Percentiles rank a stretch among this genome's conserved stretches.
Evolutionary conservation across 345 rosid genomes (phyloP).

Genomic region (Brassica juncea): DNA sequence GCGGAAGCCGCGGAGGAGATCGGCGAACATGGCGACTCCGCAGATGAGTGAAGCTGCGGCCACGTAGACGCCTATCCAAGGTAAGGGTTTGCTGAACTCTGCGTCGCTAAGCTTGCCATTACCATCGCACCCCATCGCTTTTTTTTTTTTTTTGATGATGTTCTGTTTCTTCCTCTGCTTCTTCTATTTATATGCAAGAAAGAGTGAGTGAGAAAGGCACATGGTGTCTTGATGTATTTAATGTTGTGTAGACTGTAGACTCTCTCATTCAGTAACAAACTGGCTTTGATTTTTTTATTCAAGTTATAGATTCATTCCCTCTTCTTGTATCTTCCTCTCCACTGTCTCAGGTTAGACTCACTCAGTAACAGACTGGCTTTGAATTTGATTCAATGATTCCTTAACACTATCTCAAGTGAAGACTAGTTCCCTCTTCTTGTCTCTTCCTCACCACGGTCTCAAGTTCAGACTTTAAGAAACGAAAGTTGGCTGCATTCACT

Average conservation of each 20-base stretch:
- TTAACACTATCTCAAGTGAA: background rate
- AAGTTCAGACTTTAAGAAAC: background rate
- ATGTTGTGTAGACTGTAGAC: background rate
- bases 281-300: background rate
- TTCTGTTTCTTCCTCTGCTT: slow-evolving; percentile 1
- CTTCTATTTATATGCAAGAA: background rate
- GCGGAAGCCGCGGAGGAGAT: slow-evolving; percentile 61
- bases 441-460: background rate
- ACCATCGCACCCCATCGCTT: slow-evolving; percentile 52
- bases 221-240: background rate
- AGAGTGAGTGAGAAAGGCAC: background rate
- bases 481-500: background rate
- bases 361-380: background rate
- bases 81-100: slow-evolving; percentile 65
- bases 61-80: slow-evolving; percentile 80
- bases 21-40: slow-evolving; percentile 65
- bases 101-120: slow-evolving; percentile 61
- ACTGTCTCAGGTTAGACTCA: background rate
- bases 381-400: background rate
- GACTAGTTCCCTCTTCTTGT: background rate
- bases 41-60: slow-evolving; percentile 74
- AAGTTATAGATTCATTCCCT: background rate
- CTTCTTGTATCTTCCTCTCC: background rate
- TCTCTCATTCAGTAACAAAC: background rate
- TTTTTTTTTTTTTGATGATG: background rate